A percentile compares a stretch with the other conserved stretches of the same genome.
Evolutionary conservation across 208 protist genomes (phyloP).

Genomic region (Wallacemonas collosoma): DNA sequence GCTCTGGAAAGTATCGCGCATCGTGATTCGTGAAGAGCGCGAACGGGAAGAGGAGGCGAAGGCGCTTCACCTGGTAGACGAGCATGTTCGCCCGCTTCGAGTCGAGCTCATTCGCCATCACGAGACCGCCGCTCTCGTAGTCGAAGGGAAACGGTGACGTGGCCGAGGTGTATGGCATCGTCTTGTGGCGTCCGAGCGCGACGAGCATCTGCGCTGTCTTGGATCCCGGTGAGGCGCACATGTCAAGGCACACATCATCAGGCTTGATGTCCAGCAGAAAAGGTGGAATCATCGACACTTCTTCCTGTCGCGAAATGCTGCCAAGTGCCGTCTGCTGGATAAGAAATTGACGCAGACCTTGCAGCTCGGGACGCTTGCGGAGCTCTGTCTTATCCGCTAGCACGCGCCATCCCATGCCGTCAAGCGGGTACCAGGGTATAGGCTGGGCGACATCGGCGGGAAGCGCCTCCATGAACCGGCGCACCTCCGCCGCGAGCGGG

Average conservation of each 20-base stretch:
- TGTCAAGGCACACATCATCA: slow-evolving; percentile 82
- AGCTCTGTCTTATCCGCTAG: slow-evolving; percentile 78
- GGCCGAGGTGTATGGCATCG: slow-evolving; percentile 38
- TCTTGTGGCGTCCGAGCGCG: slow-evolving; percentile 77
- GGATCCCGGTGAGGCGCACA: slow-evolving; percentile 92
- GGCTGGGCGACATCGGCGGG: slow-evolving; percentile 60
- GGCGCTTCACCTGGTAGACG: slow-evolving; percentile 85
- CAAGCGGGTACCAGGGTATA: slow-evolving; percentile 83
- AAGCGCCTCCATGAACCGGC: slow-evolving; percentile 52
- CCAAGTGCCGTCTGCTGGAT: slow-evolving; percentile 82
- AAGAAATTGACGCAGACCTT: slow-evolving; percentile 71
- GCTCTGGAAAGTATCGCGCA: slow-evolving; percentile 77
- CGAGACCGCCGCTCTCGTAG: slow-evolving; percentile 68
- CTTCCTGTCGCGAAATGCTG: slow-evolving; percentile 85
- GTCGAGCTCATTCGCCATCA: slow-evolving; percentile 90
- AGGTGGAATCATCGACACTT: slow-evolving; percentile 84
- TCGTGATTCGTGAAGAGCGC: slow-evolving; percentile 92
- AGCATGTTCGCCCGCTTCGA: slow-evolving; percentile 87
- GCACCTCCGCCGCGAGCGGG: slow-evolving; percentile 54
- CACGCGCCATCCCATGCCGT: slow-evolving; percentile 81
- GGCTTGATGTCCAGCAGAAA: slow-evolving; percentile 85
- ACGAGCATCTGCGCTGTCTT: slow-evolving; percentile 91
- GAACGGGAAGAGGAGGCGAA: slow-evolving; percentile 86
- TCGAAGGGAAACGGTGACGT: slow-evolving; percentile 82
- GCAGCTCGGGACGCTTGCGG: slow-evolving; percentile 70